Conservation (phyloP, 371 early-diverging fungal species). For the Rhizomucor miehei region DNA sequence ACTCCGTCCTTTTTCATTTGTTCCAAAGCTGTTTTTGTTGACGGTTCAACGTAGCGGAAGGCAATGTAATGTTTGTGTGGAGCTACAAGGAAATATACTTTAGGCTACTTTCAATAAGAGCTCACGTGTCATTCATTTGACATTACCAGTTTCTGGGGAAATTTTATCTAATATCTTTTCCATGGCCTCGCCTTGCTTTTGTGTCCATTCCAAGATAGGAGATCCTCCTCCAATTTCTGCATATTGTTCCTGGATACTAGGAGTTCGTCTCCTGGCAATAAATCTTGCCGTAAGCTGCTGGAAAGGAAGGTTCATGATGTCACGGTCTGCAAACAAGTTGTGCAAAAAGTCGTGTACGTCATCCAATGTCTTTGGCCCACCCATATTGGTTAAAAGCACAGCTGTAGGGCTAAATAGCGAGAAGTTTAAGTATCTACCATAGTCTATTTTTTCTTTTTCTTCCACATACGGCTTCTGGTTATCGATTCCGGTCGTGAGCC, state of each 20-base stretch:
- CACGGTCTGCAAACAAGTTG: slow-evolving; percentile 91
- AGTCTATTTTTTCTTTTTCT: too few relatives aligned
- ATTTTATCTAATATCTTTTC: slow-evolving; percentile 72
- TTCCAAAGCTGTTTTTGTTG: slow-evolving; percentile 69
- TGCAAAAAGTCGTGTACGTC: slow-evolving; percentile 82
- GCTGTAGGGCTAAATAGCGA: slow-evolving; percentile 67
- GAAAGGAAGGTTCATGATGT: slow-evolving; percentile 88
- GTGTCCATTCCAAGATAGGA: slow-evolving; percentile 90
- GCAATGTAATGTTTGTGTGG: slow-evolving; percentile 92
- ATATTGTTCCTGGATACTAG: slow-evolving; percentile 88
- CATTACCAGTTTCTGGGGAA: slow-evolving; percentile 76
- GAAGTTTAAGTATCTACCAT: too few relatives aligned
- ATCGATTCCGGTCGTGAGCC: too few relatives aligned
- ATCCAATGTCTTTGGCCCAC: slow-evolving; percentile 80
- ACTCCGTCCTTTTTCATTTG: slow-evolving; percentile 84
- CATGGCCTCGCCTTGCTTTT: slow-evolving; percentile 80
- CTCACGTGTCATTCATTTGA: not conserved
- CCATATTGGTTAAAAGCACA: slow-evolving; percentile 89
- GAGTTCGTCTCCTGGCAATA: slow-evolving; percentile 84
- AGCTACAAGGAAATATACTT: slow-evolving; percentile 38
- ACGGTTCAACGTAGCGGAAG: slow-evolving; percentile 89
- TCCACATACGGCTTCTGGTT: too few relatives aligned
- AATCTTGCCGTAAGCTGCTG: slow-evolving; percentile 72
- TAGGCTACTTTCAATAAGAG: slow-evolving; percentile 2
- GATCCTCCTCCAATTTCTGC: slow-evolving; percentile 93